These are phyloP conservation scores for Pogostemon cablin DNA, from an alignment of 257 asterid genomes.

Conservation along the genomic window DNA sequence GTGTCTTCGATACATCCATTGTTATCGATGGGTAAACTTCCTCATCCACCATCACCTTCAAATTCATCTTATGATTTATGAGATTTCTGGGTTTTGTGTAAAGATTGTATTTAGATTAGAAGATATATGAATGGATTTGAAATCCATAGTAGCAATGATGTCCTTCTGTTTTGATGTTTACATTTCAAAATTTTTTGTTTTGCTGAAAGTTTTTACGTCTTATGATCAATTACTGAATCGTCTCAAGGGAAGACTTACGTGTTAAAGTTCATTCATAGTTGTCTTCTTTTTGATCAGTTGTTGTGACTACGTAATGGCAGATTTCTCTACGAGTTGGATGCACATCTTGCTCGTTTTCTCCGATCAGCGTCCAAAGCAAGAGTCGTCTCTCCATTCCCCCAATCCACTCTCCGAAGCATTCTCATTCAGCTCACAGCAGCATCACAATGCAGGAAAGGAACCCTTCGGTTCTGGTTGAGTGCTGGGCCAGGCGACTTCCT, in stretches of 20 bases:
- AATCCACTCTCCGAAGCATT: constrained; percentile 62
- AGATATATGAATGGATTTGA: too few relatives aligned
- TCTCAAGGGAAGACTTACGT: too few relatives aligned
- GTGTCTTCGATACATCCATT: constrained; percentile 85
- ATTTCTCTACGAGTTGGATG: constrained; percentile 73
- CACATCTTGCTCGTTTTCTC: constrained; percentile 75
- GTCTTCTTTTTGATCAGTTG: neutral
- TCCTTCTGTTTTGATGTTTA: too few relatives aligned
- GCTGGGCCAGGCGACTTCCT: constrained; percentile 88
- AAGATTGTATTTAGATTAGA: too few relatives aligned
- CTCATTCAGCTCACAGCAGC: constrained; percentile 77
- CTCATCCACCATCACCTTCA: neutral
- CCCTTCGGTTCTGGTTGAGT: constrained; percentile 81
- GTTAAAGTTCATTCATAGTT: too few relatives aligned
- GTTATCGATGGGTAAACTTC: constrained; percentile 60
- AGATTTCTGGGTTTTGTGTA: neutral
- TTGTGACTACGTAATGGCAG: constrained; percentile 38
- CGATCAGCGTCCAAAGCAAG: constrained; percentile 76
- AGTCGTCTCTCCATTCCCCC: constrained; percentile 57
- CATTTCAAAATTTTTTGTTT: too few relatives aligned
- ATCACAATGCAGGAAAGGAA: constrained; percentile 67
- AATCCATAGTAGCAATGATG: too few relatives aligned
- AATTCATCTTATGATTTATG: neutral
- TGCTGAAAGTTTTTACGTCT: too few relatives aligned
- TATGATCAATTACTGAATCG: too few relatives aligned